Evolutionary conservation across 179 eudicot species (phyloP), one percentile per base, ranked within the genome.

Genomic region (Drosera spatulata): DNA sequence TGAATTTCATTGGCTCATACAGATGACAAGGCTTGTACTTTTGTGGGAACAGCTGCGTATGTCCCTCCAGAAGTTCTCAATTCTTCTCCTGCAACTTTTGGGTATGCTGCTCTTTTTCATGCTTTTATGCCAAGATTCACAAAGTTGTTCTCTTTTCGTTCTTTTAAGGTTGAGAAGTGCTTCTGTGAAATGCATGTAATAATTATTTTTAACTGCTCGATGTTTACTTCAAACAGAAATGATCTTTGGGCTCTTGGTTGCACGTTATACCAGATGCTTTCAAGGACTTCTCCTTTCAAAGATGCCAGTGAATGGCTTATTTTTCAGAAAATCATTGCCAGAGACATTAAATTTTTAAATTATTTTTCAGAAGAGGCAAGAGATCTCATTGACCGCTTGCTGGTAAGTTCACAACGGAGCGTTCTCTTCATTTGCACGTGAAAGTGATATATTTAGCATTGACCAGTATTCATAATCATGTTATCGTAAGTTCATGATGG

Each of bases 231-330:
- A 56, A 65, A 66, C 86, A 91, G 97, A 75, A 91, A 88, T 61
- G 97, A 91, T 69, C 84, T 88, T 40, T 91, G 98, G 98, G 96
- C 98, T 53, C 91, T 91, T 58, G 98, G 98, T 53, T 91, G 98
- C 83, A 91, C 98, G 33, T 22, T 22, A 22, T 22, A 22, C 33
- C 33, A 22, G 33, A 22, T 22, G 33, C 33, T 22, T 22, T 22
- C 33, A 22, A 1, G 33, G 33, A 22, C 33, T 22, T 22, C 33
- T 22, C 33, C 33, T 22, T 22, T 22, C 33, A 22, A 22, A 22
- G 33, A 22, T 22, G 33, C 33, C 33, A 22, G 33, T 22, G 33
- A 22, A 22, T 22, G 33, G 33, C 33, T 22, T 22, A 22, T 22
- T 22, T 22, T 22, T 1, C 33, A 22, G 33, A 86, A 85, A 74